Evolutionary conservation across 1,284 basidiomycete species (phyloP), one percentile per base, ranked within the genome.

Genomic region (Schizophyllum amplum): DNA sequence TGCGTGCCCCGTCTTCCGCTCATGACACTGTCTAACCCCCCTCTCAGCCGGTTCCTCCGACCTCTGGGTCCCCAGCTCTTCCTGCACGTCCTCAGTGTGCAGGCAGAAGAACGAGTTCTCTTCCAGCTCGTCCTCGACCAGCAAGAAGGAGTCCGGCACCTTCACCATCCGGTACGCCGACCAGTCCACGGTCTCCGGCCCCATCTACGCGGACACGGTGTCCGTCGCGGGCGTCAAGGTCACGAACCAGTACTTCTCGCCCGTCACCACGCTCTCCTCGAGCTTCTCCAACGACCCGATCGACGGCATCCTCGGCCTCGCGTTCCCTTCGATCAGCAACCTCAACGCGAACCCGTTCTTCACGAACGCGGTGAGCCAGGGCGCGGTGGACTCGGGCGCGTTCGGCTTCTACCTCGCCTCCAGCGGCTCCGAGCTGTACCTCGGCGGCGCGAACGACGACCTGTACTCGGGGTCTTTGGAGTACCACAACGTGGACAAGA

Each of bases 401-500:
- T 60, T 62, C 49, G 52, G 52, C 1, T 57, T 62, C 53, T 56
- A 55, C 57, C 61, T 62, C 25, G 55, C 57, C 9, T 46, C 15
- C n/a, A 53, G 51, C 9, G 55, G 55, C 46, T 60, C 59, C 5
- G 54, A 58, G 57, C 57, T 62, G 0, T 58, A 68, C 69, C 74
- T 84, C 58, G 82, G 82, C 48, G 78, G 79, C 1, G 67, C 69
- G 11, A 71, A 81, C 63, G 47, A 63, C 11, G 57, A 64, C 17
- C 67, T 67, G n/a, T 76, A 71, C 68, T 65, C 63, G 1, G 76
- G 75, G 25, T 52, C 65, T 22, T 66, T 77, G 56, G 72, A 74
- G 56, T 80, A 71, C 67, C 66, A 72, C 62, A 11, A 51, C 17
- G 60, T 67, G 33, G 57, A 60, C 47, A 54, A 56, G 47, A 52